Base-by-base conservation (phyloP, 306 rosid genomes). In the Albizia julibrissin region DNA sequence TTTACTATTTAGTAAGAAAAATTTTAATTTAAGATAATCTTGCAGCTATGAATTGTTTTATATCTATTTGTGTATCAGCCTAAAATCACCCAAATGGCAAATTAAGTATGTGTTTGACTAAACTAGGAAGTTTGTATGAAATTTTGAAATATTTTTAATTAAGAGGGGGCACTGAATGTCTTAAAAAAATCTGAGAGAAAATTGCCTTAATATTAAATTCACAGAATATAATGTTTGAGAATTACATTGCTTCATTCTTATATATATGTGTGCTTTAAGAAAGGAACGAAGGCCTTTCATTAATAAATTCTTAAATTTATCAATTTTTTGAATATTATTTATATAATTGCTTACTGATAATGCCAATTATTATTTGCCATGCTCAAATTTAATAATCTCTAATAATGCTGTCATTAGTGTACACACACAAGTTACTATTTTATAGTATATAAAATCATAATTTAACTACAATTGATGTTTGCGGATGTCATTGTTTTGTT, bases 61-160 rank as follows among this genome's bases (percentile, higher is more conserved):
- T n/a, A 65, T 85, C 67, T 75, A 58, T 74, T 42, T 80, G 90
- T 79, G 87, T 90, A 86, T 78, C 82, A 87, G 78, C 86, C 65
- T 16, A 70, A 84, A 81, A 84, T 13, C 8, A 52, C 26, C 15
- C 66, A 59, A 2, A 59, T 10, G 66, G 31, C 6, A 59, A 11
- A 59, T 52, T 24, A 59, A 52, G 1, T 19, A 52, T 10, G 66
- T 24, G 6, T 22, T 22, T 10, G 62, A n/a, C 27, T 9, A 56
- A 56, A 21, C 62, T 21, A 8, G 27, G 11, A n/a, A 56, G 15
- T 10, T 22, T 24, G 24, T 11, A 10, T 10, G 33, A 59, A 8
- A 22, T 59, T 59, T 22, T 11, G 16, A 24, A 22, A 10, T 24
- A 8, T 11, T 24, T 59, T 59, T 10, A 10, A 8, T 59, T 10